phyloP scores from a whole-genome alignment of 169 alveolate genomes.

The Eimeria brunetti region DNA sequence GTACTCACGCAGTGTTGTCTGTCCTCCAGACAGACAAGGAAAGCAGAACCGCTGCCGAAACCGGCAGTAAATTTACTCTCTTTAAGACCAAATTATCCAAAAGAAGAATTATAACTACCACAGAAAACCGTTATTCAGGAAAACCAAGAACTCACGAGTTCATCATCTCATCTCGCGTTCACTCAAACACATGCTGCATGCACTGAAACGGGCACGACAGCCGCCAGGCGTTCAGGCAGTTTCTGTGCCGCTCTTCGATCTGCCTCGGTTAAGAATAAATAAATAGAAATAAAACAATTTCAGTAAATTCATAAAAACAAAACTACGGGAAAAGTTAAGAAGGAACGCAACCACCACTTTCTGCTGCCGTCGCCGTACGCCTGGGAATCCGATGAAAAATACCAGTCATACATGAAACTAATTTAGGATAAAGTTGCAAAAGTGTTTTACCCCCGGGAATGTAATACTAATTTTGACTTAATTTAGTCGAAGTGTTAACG shows the following conservation, averaged over 20 bases:
- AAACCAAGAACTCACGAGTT: background rate
- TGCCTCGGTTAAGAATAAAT: background rate
- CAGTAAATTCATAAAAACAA: background rate
- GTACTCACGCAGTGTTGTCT: background rate
- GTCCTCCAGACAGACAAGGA: background rate
- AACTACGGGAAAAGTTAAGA: background rate
- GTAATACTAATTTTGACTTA: background rate
- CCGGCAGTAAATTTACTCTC: background rate
- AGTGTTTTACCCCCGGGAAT: too few relatives aligned
- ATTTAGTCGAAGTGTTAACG: background rate
- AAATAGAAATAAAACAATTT: background rate
- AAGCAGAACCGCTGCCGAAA: background rate
- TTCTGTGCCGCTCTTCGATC: background rate
- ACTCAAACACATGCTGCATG: background rate
- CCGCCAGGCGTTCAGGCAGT: background rate
- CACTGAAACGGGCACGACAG: conserved; percentile 14
- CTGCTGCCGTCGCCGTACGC: background rate
- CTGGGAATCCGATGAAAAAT: background rate
- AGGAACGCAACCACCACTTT: background rate
- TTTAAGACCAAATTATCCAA: background rate
- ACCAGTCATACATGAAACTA: background rate
- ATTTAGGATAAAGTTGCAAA: too few relatives aligned
- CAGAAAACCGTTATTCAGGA: background rate
- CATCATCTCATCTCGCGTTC: background rate
- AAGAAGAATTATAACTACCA: background rate